A percentile compares a stretch with the other conserved stretches of the same genome.
Conservation (phyloP, 2,329 filamentous ascomycete genomes). For the Coccinonectria pachysandricola region DNA sequence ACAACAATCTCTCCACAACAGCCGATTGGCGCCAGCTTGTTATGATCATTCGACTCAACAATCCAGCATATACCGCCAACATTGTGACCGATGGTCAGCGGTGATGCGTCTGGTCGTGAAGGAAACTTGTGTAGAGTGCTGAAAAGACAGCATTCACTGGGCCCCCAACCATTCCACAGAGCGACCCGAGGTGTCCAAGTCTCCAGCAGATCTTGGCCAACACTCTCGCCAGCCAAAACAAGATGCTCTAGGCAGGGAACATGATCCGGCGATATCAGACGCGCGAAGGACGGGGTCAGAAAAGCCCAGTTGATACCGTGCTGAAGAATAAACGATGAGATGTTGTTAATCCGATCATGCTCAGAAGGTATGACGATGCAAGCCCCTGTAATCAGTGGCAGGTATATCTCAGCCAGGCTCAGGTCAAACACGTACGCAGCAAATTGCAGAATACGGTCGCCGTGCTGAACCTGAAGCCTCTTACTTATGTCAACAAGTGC, state of each 20-base stretch:
- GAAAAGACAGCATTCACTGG: slow-evolving; percentile 8
- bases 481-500: slow-evolving; percentile 1
- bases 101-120: background rate
- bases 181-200: slow-evolving; percentile 6
- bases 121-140: slow-evolving; percentile 2
- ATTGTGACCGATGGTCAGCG: slow-evolving; percentile 4
- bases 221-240: slow-evolving; percentile 8
- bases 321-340: slow-evolving; percentile 3
- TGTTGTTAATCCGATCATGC: slow-evolving; percentile 4
- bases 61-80: slow-evolving; percentile 16
- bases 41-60: slow-evolving; percentile 18
- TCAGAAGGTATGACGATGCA: slow-evolving; percentile 13
- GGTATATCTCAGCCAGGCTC: slow-evolving; percentile 4
- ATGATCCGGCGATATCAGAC: slow-evolving; percentile 5
- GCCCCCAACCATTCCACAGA: slow-evolving; percentile 12
- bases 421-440: slow-evolving; percentile 12
- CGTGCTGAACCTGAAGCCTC: slow-evolving; percentile 1
- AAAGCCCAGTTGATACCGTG: slow-evolving; percentile 1
- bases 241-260: slow-evolving; percentile 5
- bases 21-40: slow-evolving; percentile 15
- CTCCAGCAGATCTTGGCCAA: slow-evolving; percentile 2
- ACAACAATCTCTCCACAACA: slow-evolving; percentile 26
- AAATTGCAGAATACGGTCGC: slow-evolving; percentile 9
- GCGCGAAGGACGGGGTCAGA: slow-evolving; percentile 7
- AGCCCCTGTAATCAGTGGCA: slow-evolving; percentile 5